These are phyloP conservation scores for Penicillium steckii DNA, from an alignment of 495 filamentous ascomycete species.

Conservation along the genomic window DNA sequence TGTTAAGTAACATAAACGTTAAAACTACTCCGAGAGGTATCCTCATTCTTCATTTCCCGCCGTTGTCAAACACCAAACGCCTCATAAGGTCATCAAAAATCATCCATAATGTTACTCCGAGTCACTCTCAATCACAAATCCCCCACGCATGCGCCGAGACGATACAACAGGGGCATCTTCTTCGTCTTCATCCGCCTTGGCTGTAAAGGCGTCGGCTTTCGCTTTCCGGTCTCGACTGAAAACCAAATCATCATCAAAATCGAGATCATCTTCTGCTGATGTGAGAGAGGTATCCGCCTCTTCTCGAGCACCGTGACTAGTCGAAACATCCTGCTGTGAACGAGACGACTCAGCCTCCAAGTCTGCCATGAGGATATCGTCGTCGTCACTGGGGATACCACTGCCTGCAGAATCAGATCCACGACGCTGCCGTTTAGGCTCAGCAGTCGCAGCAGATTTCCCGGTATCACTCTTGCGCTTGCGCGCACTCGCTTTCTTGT, in stretches of 20 bases:
- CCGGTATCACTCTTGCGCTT: conserved; percentile 35
- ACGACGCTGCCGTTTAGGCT: conserved; percentile 37
- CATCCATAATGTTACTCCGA: conserved; percentile 35
- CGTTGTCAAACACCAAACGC: conserved; percentile 24
- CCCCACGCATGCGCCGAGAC: conserved; percentile 40
- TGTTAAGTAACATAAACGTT: background rate
- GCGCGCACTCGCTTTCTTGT: conserved; percentile 20
- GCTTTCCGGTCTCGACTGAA: conserved; percentile 29
- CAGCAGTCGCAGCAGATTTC: conserved; percentile 10
- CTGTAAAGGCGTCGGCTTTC: conserved; percentile 3
- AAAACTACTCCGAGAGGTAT: conserved; percentile 11
- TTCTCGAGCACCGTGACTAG: conserved; percentile 18
- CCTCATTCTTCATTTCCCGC: conserved; percentile 3
- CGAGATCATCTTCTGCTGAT: conserved; percentile 34
- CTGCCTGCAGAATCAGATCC: conserved; percentile 18
- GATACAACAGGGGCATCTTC: conserved; percentile 36
- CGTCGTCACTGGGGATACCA: conserved; percentile 25
- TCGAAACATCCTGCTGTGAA: conserved; percentile 18
- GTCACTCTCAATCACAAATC: conserved; percentile 53
- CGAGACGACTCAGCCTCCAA: conserved; percentile 20
- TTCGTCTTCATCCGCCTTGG: conserved; percentile 17
- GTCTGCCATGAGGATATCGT: conserved; percentile 39
- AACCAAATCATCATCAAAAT: conserved; percentile 40
- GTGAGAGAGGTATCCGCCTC: conserved; percentile 30
- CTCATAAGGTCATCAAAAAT: conserved; percentile 29